Percentiles rank a stretch among this genome's conserved stretches.
Evolutionary conservation across 2,329 filamentous ascomycete species (phyloP).

Genomic region (Hypoxylon sp.): DNA sequence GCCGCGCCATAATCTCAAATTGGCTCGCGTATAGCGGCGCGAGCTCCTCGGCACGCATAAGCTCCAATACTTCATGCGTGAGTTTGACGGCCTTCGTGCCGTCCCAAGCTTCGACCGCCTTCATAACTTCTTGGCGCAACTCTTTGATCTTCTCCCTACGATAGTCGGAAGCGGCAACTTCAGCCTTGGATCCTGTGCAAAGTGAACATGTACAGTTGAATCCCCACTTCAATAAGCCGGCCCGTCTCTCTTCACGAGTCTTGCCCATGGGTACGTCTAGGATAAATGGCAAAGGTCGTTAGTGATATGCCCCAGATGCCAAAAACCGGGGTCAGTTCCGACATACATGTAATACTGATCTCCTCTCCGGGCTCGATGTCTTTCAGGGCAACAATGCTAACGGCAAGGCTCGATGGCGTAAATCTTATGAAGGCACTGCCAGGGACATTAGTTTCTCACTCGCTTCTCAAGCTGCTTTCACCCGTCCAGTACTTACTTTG

Average conservation of each 20-base stretch:
- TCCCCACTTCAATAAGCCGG: slow-evolving; percentile 50
- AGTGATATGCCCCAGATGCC: slow-evolving; percentile 1
- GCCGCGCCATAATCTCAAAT: slow-evolving; percentile 53
- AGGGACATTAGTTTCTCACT: slow-evolving; percentile 11
- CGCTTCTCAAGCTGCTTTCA: not conserved
- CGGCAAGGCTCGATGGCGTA: slow-evolving; percentile 45
- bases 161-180: slow-evolving; percentile 51
- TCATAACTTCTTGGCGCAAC: slow-evolving; percentile 46
- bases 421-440: slow-evolving; percentile 53
- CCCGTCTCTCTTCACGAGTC: slow-evolving; percentile 47
- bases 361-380: slow-evolving; percentile 48
- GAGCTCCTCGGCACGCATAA: slow-evolving; percentile 51
- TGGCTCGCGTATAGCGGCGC: slow-evolving; percentile 52
- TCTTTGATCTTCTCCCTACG: slow-evolving; percentile 49
- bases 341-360: slow-evolving; percentile 48
- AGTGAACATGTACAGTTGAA: slow-evolving; percentile 54
- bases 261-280: slow-evolving; percentile 52
- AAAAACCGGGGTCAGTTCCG: not conserved
- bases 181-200: slow-evolving; percentile 47
- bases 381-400: slow-evolving; percentile 45
- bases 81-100: slow-evolving; percentile 49
- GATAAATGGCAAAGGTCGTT: not conserved
- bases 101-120: slow-evolving; percentile 48
- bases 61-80: slow-evolving; percentile 48
- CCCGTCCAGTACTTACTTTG: slow-evolving; percentile 50